phyloP scores from a whole-genome alignment of 371 early-diverging fungal species.

The Rhizopus arrhizus region DNA sequence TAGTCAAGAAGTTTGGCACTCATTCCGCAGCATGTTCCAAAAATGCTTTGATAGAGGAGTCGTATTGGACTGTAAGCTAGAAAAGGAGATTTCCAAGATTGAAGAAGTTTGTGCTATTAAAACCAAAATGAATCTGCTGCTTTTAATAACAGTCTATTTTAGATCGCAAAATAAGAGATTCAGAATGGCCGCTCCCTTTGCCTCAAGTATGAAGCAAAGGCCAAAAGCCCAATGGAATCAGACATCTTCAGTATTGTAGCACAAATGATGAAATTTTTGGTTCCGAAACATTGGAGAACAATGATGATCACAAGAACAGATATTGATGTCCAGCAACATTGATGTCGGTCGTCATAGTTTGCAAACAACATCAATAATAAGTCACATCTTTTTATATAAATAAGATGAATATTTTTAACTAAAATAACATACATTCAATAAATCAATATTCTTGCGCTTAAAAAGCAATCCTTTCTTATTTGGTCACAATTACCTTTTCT shows the following conservation, averaged over 20 bases:
- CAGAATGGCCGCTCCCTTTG: constrained; percentile 69
- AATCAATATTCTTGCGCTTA: too few species aligned
- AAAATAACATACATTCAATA: too few species aligned
- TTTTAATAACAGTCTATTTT: constrained; percentile 2
- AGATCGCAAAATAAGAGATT: neutral
- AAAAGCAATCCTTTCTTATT: too few species aligned
- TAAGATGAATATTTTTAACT: too few species aligned
- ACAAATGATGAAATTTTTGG: too few species aligned
- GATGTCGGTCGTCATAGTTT: too few species aligned
- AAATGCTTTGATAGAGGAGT: neutral
- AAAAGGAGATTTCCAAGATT: neutral
- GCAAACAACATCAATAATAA: too few species aligned
- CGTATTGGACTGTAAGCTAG: neutral
- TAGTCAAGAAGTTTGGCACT: neutral
- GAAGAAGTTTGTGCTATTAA: constrained; percentile 2
- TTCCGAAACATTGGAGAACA: too few species aligned
- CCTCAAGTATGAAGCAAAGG: constrained; percentile 94
- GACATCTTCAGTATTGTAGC: neutral
- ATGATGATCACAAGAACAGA: too few species aligned
- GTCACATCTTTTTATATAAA: too few species aligned
- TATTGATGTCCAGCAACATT: too few species aligned
- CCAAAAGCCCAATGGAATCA: constrained; percentile 1
- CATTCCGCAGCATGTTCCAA: neutral
- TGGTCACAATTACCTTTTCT: too few species aligned
- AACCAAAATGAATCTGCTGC: neutral